Conservation (phyloP, 345 rosid genomes). For the Lagerstroemia speciosa region DNA sequence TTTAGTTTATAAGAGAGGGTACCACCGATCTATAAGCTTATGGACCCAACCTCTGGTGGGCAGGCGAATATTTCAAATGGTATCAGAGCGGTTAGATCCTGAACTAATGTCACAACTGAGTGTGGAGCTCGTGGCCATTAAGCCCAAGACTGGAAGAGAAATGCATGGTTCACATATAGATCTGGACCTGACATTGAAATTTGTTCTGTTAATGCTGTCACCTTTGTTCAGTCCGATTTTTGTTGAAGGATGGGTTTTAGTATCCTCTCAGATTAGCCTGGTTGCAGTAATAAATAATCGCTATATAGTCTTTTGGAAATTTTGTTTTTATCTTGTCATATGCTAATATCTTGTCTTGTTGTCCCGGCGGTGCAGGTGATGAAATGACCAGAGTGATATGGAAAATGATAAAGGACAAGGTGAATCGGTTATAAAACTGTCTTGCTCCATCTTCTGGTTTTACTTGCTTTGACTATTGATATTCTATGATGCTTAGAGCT, state of each 20-base stretch:
- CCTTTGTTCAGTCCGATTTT: not conserved
- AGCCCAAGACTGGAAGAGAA: too few species aligned
- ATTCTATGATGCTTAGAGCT: not conserved
- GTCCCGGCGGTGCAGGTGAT: constrained; percentile 52
- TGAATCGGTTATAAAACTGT: constrained; percentile 9
- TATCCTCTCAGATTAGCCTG: not conserved
- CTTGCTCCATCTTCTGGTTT: not conserved
- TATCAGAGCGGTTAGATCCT: too few species aligned
- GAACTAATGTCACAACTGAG: too few species aligned
- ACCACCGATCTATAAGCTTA: too few species aligned
- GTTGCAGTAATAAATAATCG: not conserved
- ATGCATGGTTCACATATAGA: too few species aligned
- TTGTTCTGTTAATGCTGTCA: not conserved
- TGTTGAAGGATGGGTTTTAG: not conserved
- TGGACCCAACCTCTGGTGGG: too few species aligned
- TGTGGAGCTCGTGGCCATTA: too few species aligned
- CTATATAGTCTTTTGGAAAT: not conserved
- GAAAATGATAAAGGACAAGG: constrained; percentile 97
- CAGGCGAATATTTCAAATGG: too few species aligned
- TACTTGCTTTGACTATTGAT: not conserved
- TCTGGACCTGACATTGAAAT: not conserved
- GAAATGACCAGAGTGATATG: constrained; percentile 96
- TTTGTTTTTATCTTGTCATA: not conserved
- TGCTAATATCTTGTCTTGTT: not conserved
- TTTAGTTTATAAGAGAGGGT: too few species aligned